phyloP scores from a whole-genome alignment of 108 stramenopile genomes.

The Licmophora abbreviata region DNA sequence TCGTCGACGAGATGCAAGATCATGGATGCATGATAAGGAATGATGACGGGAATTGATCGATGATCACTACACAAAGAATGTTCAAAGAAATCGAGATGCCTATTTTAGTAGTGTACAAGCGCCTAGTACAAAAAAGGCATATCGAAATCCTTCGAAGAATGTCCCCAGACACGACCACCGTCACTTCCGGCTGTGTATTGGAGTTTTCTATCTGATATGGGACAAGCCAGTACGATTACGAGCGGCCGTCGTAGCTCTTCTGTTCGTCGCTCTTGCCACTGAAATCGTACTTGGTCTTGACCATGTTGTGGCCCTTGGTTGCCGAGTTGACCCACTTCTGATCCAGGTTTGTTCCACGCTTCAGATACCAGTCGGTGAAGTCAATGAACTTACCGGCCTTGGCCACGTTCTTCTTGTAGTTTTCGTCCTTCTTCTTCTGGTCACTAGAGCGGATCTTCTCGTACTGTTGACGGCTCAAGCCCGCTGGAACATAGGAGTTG shows the following conservation, averaged over 20 bases:
- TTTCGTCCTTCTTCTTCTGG: slow-evolving; percentile 55
- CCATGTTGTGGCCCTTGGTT: slow-evolving; percentile 72
- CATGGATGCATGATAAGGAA: too few relatives aligned
- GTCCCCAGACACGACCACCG: too few relatives aligned
- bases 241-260: slow-evolving; percentile 23
- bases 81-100: too few relatives aligned
- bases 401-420: slow-evolving; percentile 66
- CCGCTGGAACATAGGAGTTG: slow-evolving; percentile 67
- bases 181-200: too few relatives aligned
- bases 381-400: slow-evolving; percentile 81
- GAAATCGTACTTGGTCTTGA: slow-evolving; percentile 78
- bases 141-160: too few relatives aligned
- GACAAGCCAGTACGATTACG: too few relatives aligned
- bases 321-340: slow-evolving; percentile 54
- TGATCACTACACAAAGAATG: too few relatives aligned
- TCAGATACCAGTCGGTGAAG: slow-evolving; percentile 67
- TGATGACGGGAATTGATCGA: too few relatives aligned
- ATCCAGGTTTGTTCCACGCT: slow-evolving; percentile 62
- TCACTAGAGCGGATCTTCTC: slow-evolving; percentile 51
- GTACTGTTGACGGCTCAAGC: slow-evolving; percentile 63
- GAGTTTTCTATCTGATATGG: too few relatives aligned
- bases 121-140: too few relatives aligned
- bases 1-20: too few relatives aligned
- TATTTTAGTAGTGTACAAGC: too few relatives aligned
- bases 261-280: slow-evolving; percentile 29